Evolutionary conservation across 106 monocot species (phyloP), one percentile per base, ranked within the genome.

Genomic region (Dactylorhiza incarnata): DNA sequence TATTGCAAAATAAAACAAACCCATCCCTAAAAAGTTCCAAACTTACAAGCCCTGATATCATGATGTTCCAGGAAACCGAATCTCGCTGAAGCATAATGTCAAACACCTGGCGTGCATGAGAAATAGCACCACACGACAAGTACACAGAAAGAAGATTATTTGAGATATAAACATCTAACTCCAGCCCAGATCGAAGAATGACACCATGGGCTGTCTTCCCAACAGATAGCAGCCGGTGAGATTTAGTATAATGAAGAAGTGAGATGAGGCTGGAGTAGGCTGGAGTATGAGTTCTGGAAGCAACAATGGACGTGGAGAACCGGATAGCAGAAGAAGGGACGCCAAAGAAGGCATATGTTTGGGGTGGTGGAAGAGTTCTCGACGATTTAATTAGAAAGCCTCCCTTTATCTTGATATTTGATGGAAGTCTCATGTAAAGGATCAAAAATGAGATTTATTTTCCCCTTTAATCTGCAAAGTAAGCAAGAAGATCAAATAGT

Each of bases 51-150:
- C 85, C 85, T 23, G 78, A 78, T 22, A 82, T 76, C 82, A 85
- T 82, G 8, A 78, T 85, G 67, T 85, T 85, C 81, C 82, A 85
- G 53, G 85, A 78, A 52, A 85, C 78, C 23, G 53, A 75, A 73
- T 85, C 85, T 76, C 75, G 74, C 8, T 49, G 9, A 51, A 46
- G 48, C 85, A 85, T 85, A 78, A 17, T 29, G 9, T 68, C 78
- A 43, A 85, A 85, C 71, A 85, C 23, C 29, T 50, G 22, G 37
- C 45, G 23, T 67, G 85, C 85, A 49, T 66, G 3, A 10, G 2
- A 5, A 44, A 19, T 48, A 5, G 70, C 78, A 53, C 78, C 72
- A 17, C 85, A 53, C 1, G 44, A 59, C 51, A 26, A 72, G 70
- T 85, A 82, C 0, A 9, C 7, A 26, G 73, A 62, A 14, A 85